Base-by-base conservation (phyloP, 2,329 filamentous ascomycete genomes). In the Colletotrichum sp. region DNA sequence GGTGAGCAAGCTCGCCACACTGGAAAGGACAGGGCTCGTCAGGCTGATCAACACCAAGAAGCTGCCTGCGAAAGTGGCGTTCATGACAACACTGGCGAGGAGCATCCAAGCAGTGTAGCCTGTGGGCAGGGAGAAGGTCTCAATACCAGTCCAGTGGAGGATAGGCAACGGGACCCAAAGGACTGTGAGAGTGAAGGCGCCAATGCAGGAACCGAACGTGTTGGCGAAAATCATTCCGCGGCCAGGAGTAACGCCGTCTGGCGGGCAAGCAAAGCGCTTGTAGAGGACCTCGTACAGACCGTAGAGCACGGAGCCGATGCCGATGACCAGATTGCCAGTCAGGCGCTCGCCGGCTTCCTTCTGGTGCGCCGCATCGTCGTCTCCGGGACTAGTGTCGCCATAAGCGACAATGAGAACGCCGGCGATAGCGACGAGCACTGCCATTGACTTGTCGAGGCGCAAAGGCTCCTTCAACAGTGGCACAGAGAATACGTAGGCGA, bases 211-310 rank as follows among this genome's bases (percentile, higher is more conserved):
- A 70, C 95, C 97, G 81, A 99, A 97, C 0, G 95, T 94, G 83
- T 98, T 99, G 81, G 97, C 96, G 80, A 99, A 99, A 76, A 99
- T 93, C 89, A 98, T 97, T 80, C 96, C 96, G n/a, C 96, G 92
- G n/a, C 91, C 92, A 0, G 97, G 92, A 59, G 92, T 93, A 70
- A 93, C 95, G 66, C 96, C 96, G 79, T 98, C 96, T 0, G 97
- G 97, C 13, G 97, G 97, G 83, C 97, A 99, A 16, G 96, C 96
- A 76, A 93, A 93, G 76, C 93, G 93, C 89, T 99, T 99, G 88
- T 99, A 99, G 52, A 99, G 85, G 7, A 99, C 97, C 85, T 99
- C 97, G 85, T 99, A 99, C 64, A 99, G 93, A 1, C 97, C 97
- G 84, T 99, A 99, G 21, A 99, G 90, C 8, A 99, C 93, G 79